A percentile compares a stretch with the other conserved stretches of the same genome.
Evolutionary conservation across 345 rosid species (phyloP).

Genomic region (Hibiscus tridactylites): DNA sequence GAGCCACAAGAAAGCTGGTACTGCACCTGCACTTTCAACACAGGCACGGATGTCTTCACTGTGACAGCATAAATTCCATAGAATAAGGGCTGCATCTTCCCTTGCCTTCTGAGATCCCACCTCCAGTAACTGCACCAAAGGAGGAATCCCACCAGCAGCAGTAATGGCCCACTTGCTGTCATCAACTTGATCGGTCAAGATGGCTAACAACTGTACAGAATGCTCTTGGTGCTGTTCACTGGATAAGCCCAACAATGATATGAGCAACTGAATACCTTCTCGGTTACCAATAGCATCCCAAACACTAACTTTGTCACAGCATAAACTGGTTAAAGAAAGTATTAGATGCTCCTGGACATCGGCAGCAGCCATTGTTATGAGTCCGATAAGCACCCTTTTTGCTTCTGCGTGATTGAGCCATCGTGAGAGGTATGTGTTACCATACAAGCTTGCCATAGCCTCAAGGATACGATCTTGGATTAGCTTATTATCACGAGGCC

Average conservation of each 20-base stretch:
- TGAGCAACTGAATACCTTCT: conserved; percentile 76
- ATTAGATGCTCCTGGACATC: conserved; percentile 66
- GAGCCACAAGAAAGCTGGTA: conserved; percentile 74
- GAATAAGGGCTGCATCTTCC: conserved; percentile 69
- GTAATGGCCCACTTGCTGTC: conserved; percentile 98
- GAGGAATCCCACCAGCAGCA: conserved; percentile 97
- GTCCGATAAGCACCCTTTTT: conserved; percentile 67
- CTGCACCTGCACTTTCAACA: conserved; percentile 84
- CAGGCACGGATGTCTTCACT: conserved; percentile 85
- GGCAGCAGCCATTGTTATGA: conserved; percentile 56
- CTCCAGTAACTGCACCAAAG: conserved; percentile 74
- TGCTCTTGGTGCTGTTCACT: conserved; percentile 87
- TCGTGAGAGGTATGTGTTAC: conserved; percentile 48
- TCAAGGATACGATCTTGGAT: conserved; percentile 78
- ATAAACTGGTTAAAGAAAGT: conserved; percentile 48
- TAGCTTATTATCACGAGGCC: conserved; percentile 59
- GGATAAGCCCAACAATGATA: conserved; percentile 77
- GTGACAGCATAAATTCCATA: conserved; percentile 77
- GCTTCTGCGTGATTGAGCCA: conserved; percentile 63
- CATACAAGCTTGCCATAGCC: conserved; percentile 88
- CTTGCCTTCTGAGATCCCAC: conserved; percentile 74
- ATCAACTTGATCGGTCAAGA: conserved; percentile 67
- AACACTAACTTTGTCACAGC: conserved; percentile 40
- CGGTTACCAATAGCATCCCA: conserved; percentile 82
- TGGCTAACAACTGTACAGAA: conserved; percentile 60